Percentiles rank a stretch among this genome's conserved stretches.
phyloP scores from a whole-genome alignment of 1,284 basidiomycete genomes.

The Naganishia sp. region DNA sequence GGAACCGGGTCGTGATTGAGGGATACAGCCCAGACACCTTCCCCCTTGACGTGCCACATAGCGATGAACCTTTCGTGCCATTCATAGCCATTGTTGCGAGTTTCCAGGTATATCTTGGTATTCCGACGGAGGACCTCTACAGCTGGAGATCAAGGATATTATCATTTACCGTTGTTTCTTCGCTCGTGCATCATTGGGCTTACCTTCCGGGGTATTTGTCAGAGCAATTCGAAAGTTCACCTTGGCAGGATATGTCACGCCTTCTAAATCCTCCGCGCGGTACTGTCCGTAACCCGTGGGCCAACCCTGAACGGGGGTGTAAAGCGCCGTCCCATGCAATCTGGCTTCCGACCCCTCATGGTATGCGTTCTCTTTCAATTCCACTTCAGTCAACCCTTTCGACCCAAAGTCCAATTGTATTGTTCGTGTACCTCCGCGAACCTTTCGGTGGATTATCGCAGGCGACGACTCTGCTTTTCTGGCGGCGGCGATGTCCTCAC shows the following conservation, averaged over 20 bases:
- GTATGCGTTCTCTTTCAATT: not conserved
- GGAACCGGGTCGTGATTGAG: constrained; percentile 7
- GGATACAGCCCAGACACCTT: constrained; percentile 24
- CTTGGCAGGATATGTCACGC: constrained; percentile 16
- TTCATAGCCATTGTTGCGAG: constrained; percentile 8
- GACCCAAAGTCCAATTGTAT: constrained; percentile 18
- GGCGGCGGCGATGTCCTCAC: no score
- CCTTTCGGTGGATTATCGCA: no score
- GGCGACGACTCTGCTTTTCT: no score
- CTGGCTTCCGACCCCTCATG: constrained; percentile 20
- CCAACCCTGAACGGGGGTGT: constrained; percentile 1
- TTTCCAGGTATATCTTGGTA: constrained; percentile 10
- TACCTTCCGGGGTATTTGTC: constrained; percentile 1
- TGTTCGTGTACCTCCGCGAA: no score
- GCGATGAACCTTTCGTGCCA: constrained; percentile 24
- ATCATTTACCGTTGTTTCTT: no score
- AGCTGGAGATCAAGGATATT: not conserved
- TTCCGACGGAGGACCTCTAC: constrained; percentile 23
- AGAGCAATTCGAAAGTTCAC: constrained; percentile 22
- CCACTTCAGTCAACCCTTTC: constrained; percentile 23
- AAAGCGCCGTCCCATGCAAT: constrained; percentile 18
- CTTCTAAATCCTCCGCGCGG: not conserved
- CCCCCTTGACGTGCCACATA: constrained; percentile 21
- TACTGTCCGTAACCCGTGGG: constrained; percentile 1
- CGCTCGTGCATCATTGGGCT: not conserved